Evolutionary conservation across 2,329 filamentous ascomycete genomes (phyloP).

Genomic region (Verticillium klebahnii): DNA sequence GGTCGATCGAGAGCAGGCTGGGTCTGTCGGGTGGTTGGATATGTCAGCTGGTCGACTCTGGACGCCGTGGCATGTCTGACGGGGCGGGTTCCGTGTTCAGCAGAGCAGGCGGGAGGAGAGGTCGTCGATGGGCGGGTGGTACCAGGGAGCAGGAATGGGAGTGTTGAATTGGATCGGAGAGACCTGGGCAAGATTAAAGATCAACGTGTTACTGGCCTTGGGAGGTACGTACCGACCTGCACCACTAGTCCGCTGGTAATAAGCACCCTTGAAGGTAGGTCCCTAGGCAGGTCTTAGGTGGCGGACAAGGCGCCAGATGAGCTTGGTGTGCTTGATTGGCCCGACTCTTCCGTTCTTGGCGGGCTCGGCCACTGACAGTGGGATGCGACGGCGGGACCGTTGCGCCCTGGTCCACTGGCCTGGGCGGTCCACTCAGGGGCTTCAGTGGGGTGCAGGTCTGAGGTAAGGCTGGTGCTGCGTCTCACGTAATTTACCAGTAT

Average conservation of each 20-base stretch:
- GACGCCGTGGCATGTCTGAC: neutral
- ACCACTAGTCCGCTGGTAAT: no score
- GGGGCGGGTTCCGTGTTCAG: neutral
- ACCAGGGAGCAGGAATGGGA: neutral
- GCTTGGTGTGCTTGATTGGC: neutral
- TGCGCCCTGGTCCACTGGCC: neutral
- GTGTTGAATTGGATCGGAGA: neutral
- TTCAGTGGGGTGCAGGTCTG: no score
- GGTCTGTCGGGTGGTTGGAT: neutral
- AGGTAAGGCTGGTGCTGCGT: no score
- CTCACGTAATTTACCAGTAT: no score
- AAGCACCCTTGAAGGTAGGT: neutral
- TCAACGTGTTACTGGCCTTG: constrained; percentile 1
- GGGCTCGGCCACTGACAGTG: neutral
- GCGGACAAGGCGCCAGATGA: neutral
- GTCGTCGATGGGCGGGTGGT: neutral
- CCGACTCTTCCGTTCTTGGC: neutral
- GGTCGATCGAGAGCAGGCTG: neutral
- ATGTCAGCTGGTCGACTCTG: neutral
- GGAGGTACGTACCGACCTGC: neutral
- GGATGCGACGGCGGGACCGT: neutral
- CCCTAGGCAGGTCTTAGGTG: neutral
- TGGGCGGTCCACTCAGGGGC: neutral
- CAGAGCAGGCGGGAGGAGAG: neutral
- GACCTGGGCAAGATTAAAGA: constrained; percentile 1